Evolutionary conservation across 2,329 filamentous ascomycete species (phyloP).

Genomic region (Neonectria punicea): DNA sequence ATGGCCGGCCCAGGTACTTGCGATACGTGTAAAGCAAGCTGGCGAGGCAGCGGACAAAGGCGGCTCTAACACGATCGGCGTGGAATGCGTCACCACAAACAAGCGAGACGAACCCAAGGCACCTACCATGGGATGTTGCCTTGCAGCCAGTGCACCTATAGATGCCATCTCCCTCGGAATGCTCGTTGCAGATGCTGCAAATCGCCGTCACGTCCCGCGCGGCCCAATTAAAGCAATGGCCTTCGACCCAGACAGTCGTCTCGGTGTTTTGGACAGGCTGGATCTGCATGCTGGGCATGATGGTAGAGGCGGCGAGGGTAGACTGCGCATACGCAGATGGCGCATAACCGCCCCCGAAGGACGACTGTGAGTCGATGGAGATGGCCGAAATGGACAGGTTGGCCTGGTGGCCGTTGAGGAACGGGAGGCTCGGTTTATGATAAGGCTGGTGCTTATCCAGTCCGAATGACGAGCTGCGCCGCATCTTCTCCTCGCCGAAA

Average conservation of each 20-base stretch:
- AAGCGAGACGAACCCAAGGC: conserved; percentile 70
- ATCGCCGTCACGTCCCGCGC: conserved; percentile 66
- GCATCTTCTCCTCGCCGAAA: conserved; percentile 80
- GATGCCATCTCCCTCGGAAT: conserved; percentile 75
- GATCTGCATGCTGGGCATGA: conserved; percentile 86
- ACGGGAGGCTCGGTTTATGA: conserved; percentile 78
- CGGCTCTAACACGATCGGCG: conserved; percentile 68
- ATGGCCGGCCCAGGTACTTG: conserved; percentile 69
- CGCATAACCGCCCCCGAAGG: conserved; percentile 76
- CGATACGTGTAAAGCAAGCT: conserved; percentile 74
- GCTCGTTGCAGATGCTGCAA: conserved; percentile 82
- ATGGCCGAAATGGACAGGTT: conserved; percentile 69
- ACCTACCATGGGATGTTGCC: conserved; percentile 66
- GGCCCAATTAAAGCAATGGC: conserved; percentile 80
- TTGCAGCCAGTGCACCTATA: conserved; percentile 78
- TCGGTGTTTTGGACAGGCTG: conserved; percentile 83
- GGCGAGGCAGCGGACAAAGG: conserved; percentile 73
- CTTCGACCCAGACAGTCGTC: conserved; percentile 84
- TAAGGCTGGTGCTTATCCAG: conserved; percentile 76
- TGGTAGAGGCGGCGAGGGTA: conserved; percentile 85
- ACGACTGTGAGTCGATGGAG: conserved; percentile 74
- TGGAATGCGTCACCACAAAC: conserved; percentile 72
- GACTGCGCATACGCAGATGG: conserved; percentile 87
- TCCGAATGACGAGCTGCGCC: conserved; percentile 93
- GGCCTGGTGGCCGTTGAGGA: conserved; percentile 72